These are phyloP conservation scores for Neocucurbitaria cava DNA, from an alignment of 2,329 filamentous ascomycete species.

Conservation along the genomic window DNA sequence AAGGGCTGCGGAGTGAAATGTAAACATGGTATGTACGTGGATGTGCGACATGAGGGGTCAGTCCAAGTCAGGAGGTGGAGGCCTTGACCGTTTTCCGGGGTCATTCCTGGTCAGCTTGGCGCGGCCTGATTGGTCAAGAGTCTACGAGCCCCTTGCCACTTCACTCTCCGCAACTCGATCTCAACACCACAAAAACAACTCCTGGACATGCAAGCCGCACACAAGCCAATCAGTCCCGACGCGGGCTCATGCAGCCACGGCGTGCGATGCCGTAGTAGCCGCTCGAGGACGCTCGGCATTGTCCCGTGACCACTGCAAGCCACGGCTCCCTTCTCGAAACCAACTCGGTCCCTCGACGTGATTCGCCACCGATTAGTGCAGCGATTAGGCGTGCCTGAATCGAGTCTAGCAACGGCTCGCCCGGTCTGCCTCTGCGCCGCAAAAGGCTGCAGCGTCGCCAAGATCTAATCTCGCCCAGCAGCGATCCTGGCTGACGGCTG, in stretches of 20 bases:
- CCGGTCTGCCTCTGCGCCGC: slow-evolving; percentile 15
- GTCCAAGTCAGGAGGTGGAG: slow-evolving; percentile 7
- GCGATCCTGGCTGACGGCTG: slow-evolving; percentile 27
- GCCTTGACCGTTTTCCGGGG: neutral
- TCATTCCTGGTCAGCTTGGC: neutral
- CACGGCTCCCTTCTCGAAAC: neutral
- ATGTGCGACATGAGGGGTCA: too few relatives aligned
- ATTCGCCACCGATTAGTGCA: slow-evolving; percentile 3
- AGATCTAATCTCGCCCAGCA: slow-evolving; percentile 33
- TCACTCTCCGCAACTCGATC: neutral
- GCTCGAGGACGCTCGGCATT: neutral
- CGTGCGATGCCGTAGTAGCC: neutral
- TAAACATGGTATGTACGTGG: too few relatives aligned
- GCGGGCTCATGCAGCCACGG: neutral
- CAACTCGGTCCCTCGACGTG: neutral
- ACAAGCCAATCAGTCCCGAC: neutral
- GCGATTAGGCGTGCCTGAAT: slow-evolving; percentile 13
- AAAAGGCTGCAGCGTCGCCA: slow-evolving; percentile 27
- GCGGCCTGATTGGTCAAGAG: neutral
- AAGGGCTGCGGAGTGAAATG: too few relatives aligned
- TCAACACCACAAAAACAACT: slow-evolving; percentile 1
- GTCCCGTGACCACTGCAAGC: neutral
- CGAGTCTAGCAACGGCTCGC: slow-evolving; percentile 19
- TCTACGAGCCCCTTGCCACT: slow-evolving; percentile 8
- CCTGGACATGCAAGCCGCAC: neutral